phyloP scores from a whole-genome alignment of 2,329 filamentous ascomycete genomes.

The Sporothrix brasiliensis region DNA sequence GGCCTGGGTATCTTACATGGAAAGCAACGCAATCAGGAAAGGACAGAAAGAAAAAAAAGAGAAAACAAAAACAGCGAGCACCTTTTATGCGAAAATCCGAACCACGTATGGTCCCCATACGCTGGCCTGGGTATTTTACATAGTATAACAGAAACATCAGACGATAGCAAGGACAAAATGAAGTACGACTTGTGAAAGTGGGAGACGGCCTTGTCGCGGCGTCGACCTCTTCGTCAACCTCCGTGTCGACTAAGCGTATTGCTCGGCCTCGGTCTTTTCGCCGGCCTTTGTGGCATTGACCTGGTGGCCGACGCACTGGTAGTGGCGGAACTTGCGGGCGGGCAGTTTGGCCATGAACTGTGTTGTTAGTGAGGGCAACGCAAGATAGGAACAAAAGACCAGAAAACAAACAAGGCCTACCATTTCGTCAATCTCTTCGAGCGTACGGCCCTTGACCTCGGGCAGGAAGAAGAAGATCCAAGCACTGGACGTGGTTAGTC shows the following conservation, averaged over 20 bases:
- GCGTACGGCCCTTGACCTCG: conserved; percentile 56
- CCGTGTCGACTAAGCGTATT: background rate
- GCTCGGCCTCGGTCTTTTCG: background rate
- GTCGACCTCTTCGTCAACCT: too few species aligned
- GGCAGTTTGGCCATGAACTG: conserved; percentile 46
- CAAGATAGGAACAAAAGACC: background rate
- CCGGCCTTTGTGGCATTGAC: conserved; percentile 31
- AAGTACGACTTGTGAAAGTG: background rate
- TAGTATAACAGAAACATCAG: background rate
- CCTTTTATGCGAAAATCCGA: conserved; percentile 24
- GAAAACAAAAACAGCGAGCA: conserved; percentile 3
- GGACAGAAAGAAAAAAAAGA: background rate
- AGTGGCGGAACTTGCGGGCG: conserved; percentile 49
- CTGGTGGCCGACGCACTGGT: conserved; percentile 39
- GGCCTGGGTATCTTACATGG: conserved; percentile 28
- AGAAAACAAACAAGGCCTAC: conserved; percentile 38
- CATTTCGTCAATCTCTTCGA: conserved; percentile 61
- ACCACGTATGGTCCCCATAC: conserved; percentile 33
- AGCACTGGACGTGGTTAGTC: conserved; percentile 29
- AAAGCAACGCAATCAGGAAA: background rate
- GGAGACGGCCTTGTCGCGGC: background rate
- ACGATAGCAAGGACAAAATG: background rate
- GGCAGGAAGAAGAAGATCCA: conserved; percentile 56
- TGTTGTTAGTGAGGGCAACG: background rate
- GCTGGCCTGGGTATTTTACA: conserved; percentile 30